A percentile compares a stretch with the other conserved stretches of the same genome.
phyloP scores from a whole-genome alignment of 2,329 filamentous ascomycete genomes.

The Monosporascus cannonballus region DNA sequence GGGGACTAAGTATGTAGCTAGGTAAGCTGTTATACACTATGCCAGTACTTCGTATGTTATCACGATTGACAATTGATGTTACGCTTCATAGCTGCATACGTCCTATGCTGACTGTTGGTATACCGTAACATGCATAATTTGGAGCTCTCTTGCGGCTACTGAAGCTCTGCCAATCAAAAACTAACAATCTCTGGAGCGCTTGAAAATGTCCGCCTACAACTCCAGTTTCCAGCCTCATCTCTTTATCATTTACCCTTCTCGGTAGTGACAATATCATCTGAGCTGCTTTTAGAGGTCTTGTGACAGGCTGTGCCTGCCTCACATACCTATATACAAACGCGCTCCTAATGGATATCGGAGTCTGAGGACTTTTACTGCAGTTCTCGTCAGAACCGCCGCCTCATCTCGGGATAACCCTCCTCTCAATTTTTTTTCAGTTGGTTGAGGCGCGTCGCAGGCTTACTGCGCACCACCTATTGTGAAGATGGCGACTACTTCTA shows the following conservation, averaged over 20 bases:
- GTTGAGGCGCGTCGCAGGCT: conserved; percentile 24
- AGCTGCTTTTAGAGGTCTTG: background rate
- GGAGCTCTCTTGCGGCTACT: background rate
- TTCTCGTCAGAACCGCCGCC: conserved; percentile 4
- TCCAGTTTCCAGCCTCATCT: no score
- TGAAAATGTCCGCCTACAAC: background rate
- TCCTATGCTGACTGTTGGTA: background rate
- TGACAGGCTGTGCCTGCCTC: background rate
- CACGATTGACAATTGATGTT: no score
- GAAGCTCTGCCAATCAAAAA: conserved; percentile 9
- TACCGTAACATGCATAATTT: no score
- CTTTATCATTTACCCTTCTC: no score
- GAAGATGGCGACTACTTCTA: conserved; percentile 92
- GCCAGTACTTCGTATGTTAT: no score
- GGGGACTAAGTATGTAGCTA: no score
- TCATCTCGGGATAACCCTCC: background rate
- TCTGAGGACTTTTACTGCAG: background rate
- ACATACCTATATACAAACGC: background rate
- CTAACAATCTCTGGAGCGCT: conserved; percentile 15
- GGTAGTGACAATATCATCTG: no score
- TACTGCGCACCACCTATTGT: conserved; percentile 19
- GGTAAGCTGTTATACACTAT: no score
- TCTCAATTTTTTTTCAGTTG: conserved; percentile 1
- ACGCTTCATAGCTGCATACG: no score
- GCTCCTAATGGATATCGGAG: background rate